These are phyloP conservation scores for Cladosporium sp. DNA, from an alignment of 2,329 filamentous ascomycete genomes.

Conservation along the genomic window DNA sequence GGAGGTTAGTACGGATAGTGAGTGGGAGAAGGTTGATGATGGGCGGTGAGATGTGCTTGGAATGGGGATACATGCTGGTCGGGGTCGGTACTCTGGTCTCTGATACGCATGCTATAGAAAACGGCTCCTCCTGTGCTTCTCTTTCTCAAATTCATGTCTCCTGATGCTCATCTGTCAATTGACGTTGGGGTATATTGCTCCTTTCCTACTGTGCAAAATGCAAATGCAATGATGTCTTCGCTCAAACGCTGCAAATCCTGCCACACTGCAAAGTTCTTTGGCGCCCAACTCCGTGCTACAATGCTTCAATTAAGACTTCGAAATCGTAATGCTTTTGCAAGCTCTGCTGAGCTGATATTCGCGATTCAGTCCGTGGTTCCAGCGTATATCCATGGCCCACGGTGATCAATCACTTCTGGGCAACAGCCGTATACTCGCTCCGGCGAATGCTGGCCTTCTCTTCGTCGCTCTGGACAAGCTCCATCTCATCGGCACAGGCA, in stretches of 20 bases:
- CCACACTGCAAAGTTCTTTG: no score
- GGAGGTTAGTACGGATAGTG: constrained; percentile 69
- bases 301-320: no score
- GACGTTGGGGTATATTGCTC: neutral
- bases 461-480: constrained; percentile 43
- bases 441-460: constrained; percentile 50
- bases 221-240: no score
- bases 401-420: constrained; percentile 63
- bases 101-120: neutral
- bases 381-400: constrained; percentile 63
- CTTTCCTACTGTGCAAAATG: no score
- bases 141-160: neutral
- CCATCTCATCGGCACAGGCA: constrained; percentile 46
- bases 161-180: no score
- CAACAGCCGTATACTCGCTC: constrained; percentile 56
- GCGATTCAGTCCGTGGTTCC: constrained; percentile 19
- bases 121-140: neutral
- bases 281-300: neutral
- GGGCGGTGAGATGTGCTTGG: constrained; percentile 37
- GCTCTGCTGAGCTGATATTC: no score
- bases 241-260: neutral
- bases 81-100: neutral
- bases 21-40: constrained; percentile 93
- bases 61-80: neutral
- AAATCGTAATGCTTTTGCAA: no score